Percentiles rank a stretch among this genome's conserved stretches.
phyloP scores from a whole-genome alignment of 495 filamentous ascomycete genomes.

The Mytilinidion resinicola region DNA sequence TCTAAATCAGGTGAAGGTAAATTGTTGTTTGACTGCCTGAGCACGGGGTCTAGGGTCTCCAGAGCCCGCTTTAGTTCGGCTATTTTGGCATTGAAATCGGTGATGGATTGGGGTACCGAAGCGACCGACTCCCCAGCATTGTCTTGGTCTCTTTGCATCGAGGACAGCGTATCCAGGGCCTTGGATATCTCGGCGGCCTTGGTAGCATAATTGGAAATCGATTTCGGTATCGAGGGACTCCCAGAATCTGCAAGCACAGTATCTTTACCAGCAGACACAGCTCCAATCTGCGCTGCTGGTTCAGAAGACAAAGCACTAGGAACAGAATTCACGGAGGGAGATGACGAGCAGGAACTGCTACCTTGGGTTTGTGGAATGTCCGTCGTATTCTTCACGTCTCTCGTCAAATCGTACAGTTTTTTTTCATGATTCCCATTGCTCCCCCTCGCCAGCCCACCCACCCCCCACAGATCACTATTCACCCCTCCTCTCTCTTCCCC shows the following conservation, averaged over 20 bases:
- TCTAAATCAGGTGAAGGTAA: not conserved
- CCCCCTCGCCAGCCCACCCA: too few relatives aligned
- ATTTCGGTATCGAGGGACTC: not conserved
- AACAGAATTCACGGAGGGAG: conserved; percentile 1
- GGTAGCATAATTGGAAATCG: not conserved
- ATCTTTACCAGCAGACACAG: not conserved
- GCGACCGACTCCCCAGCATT: not conserved
- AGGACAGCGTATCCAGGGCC: not conserved
- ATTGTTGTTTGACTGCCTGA: not conserved
- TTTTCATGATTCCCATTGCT: too few relatives aligned
- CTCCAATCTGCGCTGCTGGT: not conserved
- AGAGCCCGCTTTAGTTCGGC: not conserved
- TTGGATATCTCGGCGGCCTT: not conserved
- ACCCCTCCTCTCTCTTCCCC: too few relatives aligned
- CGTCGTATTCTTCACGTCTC: too few relatives aligned
- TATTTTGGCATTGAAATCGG: not conserved
- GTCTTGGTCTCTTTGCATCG: not conserved
- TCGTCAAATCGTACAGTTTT: too few relatives aligned
- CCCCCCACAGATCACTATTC: too few relatives aligned
- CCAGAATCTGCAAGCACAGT: not conserved
- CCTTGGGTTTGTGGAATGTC: not conserved
- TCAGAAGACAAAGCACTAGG: not conserved
- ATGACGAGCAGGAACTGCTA: not conserved
- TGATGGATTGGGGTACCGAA: not conserved
- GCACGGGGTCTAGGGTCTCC: too few relatives aligned